Percentiles rank a stretch among this genome's conserved stretches.
These are phyloP conservation scores for Grifola frondosa DNA, from an alignment of 1,284 basidiomycete species.

Conservation along the genomic window DNA sequence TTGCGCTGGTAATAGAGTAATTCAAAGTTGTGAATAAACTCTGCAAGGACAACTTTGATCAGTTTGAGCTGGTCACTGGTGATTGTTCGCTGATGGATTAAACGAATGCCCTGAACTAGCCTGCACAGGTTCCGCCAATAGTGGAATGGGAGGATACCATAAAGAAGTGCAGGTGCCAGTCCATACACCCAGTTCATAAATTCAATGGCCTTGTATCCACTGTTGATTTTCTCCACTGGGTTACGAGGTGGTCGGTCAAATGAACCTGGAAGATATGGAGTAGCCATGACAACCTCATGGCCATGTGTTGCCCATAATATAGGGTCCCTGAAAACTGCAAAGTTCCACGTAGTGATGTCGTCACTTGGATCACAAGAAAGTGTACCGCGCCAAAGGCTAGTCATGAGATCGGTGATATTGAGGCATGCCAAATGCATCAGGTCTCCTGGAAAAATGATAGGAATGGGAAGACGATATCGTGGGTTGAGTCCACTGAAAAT, in stretches of 20 bases:
- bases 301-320: constrained; percentile 37
- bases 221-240: constrained; percentile 30
- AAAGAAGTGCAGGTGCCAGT: constrained; percentile 23
- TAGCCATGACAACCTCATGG: constrained; percentile 11
- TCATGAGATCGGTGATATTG: constrained; percentile 27
- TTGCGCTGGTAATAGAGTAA: constrained; percentile 21
- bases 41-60: constrained; percentile 11
- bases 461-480: constrained; percentile 13
- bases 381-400: constrained; percentile 26
- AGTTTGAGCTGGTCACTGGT: constrained; percentile 2
- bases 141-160: constrained; percentile 4
- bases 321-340: constrained; percentile 30
- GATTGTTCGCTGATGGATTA: constrained; percentile 16
- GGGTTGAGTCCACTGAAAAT: constrained; percentile 16
- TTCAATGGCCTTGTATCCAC: constrained; percentile 34
- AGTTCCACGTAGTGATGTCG: constrained; percentile 31
- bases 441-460: constrained; percentile 17
- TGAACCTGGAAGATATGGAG: constrained; percentile 24
- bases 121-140: constrained; percentile 25
- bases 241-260: constrained; percentile 31
- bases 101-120: constrained; percentile 17
- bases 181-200: constrained; percentile 23
- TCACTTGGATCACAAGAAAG: constrained; percentile 31
- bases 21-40: constrained; percentile 24
- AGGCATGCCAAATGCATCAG: constrained; percentile 32